Percentiles rank a stretch among this genome's conserved stretches.
These are phyloP conservation scores for Xylariaceae sp. DNA, from an alignment of 2,329 filamentous ascomycete species.

Conservation along the genomic window DNA sequence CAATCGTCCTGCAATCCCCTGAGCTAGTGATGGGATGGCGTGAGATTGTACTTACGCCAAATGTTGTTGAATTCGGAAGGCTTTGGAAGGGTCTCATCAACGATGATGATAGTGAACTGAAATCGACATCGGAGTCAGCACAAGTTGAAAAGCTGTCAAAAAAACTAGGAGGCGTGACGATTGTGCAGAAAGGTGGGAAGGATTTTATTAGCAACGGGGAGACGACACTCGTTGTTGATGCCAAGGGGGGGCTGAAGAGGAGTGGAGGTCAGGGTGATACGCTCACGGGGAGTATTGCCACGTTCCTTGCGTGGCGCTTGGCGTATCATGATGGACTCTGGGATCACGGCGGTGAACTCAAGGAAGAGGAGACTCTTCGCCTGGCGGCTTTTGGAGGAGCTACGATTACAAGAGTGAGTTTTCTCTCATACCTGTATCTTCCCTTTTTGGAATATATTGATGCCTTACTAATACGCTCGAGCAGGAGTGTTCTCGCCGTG, in stretches of 20 bases:
- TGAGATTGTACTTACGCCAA: slow-evolving; percentile 86
- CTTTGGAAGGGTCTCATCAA: slow-evolving; percentile 72
- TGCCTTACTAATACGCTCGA: not conserved
- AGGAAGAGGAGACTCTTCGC: slow-evolving; percentile 60
- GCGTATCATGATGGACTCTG: slow-evolving; percentile 83
- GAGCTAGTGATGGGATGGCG: slow-evolving; percentile 75
- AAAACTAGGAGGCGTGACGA: slow-evolving; percentile 80
- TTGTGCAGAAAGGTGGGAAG: slow-evolving; percentile 81
- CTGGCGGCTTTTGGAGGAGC: slow-evolving; percentile 84
- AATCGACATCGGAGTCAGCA: slow-evolving; percentile 36
- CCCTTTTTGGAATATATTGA: not conserved
- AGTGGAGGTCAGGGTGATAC: slow-evolving; percentile 96
- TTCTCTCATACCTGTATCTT: not conserved
- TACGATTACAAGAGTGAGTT: slow-evolving; percentile 72
- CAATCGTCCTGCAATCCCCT: slow-evolving; percentile 70
- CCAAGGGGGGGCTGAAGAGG: slow-evolving; percentile 79
- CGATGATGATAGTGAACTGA: slow-evolving; percentile 17
- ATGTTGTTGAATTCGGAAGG: slow-evolving; percentile 86
- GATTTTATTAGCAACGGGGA: slow-evolving; percentile 82
- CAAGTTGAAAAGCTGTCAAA: slow-evolving; percentile 64
- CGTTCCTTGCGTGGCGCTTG: slow-evolving; percentile 81
- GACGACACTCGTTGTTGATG: slow-evolving; percentile 70
- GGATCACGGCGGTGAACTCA: slow-evolving; percentile 54
- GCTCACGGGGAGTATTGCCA: slow-evolving; percentile 82
- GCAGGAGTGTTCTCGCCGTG: slow-evolving; percentile 76